These are phyloP conservation scores for Blastobotrys americana DNA, from an alignment of 805 yeast genomes.

Conservation along the genomic window DNA sequence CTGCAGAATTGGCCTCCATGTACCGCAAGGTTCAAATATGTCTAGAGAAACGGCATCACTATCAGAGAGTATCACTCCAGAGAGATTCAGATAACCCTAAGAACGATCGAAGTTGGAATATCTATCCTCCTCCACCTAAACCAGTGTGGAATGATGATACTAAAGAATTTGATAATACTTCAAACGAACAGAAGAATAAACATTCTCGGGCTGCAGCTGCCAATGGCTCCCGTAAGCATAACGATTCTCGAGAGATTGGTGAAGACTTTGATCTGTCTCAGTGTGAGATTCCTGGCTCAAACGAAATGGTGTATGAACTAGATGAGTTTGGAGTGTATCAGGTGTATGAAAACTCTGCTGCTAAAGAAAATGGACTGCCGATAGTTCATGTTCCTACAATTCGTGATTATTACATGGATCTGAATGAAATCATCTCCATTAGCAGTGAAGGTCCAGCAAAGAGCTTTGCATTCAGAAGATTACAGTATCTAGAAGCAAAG, in stretches of 20 bases:
- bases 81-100: slow-evolving; percentile 76
- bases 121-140: slow-evolving; percentile 90
- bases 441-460: slow-evolving; percentile 95
- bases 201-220: neutral
- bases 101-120: slow-evolving; percentile 61
- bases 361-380: slow-evolving; percentile 26
- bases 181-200: slow-evolving; percentile 19
- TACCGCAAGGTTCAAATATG: slow-evolving; percentile 40
- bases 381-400: slow-evolving; percentile 64
- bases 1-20: slow-evolving; percentile 31
- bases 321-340: slow-evolving; percentile 68
- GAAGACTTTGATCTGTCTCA: slow-evolving; percentile 52
- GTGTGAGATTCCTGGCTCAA: slow-evolving; percentile 49
- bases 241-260: slow-evolving; percentile 28
- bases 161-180: slow-evolving; percentile 44
- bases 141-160: slow-evolving; percentile 70
- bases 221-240: neutral
- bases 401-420: slow-evolving; percentile 76
- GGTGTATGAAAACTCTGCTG: slow-evolving; percentile 37
- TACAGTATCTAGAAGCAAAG: slow-evolving; percentile 91
- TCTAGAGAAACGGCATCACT: slow-evolving; percentile 67
- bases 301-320: slow-evolving; percentile 35
- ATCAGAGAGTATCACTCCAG: slow-evolving; percentile 66
- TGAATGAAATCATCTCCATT: slow-evolving; percentile 62
- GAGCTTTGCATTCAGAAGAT: slow-evolving; percentile 88